Percentiles rank a stretch among this genome's conserved stretches.
Conservation (phyloP, 495 filamentous ascomycete genomes). For the Annulohypoxylon stygium region DNA sequence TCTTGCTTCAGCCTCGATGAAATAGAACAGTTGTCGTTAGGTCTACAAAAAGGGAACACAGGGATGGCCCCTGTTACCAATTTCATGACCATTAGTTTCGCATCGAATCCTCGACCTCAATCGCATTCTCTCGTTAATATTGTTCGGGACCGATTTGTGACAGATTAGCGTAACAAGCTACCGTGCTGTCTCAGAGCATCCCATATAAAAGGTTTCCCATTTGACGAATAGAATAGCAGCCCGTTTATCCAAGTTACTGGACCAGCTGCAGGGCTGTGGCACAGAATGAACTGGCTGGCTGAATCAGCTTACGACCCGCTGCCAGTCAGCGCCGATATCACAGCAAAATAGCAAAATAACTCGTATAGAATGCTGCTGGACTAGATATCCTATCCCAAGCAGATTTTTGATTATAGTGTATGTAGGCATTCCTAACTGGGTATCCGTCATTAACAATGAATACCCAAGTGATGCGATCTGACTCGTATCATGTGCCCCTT, state of each 20-base stretch:
- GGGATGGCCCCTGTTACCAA: background rate
- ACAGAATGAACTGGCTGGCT: conserved; percentile 19
- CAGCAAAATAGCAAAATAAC: background rate
- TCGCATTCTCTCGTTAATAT: background rate
- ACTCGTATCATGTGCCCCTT: background rate
- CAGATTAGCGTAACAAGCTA: background rate
- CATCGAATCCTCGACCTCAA: background rate
- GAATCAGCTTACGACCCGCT: conserved; percentile 31
- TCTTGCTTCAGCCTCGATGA: background rate
- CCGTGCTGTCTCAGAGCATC: conserved; percentile 24
- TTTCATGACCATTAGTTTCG: background rate
- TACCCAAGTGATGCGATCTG: background rate
- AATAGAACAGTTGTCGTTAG: background rate
- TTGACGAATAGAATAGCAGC: conserved; percentile 2
- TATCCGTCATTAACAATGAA: conserved; percentile 1
- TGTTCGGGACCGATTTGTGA: conserved; percentile 29
- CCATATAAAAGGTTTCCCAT: conserved; percentile 6
- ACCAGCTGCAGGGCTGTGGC: conserved; percentile 15
- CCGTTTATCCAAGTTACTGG: conserved; percentile 10
- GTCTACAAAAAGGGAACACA: background rate
- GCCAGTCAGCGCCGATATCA: conserved; percentile 21
- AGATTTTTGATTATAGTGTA: background rate
- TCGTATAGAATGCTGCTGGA: background rate
- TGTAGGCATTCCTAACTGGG: too few species aligned
- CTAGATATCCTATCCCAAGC: background rate